Evolutionary conservation across 2,329 filamentous ascomycete genomes (phyloP).

Genomic region (Curvularia lunata): DNA sequence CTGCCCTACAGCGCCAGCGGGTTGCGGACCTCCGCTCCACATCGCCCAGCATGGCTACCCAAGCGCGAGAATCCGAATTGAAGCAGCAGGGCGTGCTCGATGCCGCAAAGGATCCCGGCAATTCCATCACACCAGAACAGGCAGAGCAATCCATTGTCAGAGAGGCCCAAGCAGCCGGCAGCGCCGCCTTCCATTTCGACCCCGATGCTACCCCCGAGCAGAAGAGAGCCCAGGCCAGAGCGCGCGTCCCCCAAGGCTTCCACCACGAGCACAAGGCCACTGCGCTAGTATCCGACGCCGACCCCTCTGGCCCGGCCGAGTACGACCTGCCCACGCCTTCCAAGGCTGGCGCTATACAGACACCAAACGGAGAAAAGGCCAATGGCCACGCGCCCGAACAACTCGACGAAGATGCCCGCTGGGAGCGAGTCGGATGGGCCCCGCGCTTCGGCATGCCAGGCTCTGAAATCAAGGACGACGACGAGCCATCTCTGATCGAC

Average conservation of each 20-base stretch:
- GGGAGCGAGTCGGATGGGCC: slow-evolving; percentile 77
- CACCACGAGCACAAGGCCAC: slow-evolving; percentile 68
- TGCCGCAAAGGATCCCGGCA: slow-evolving; percentile 74
- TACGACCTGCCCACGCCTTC: slow-evolving; percentile 80
- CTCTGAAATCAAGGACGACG: slow-evolving; percentile 60
- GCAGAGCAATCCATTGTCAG: slow-evolving; percentile 76
- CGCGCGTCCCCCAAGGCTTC: slow-evolving; percentile 68
- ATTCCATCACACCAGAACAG: slow-evolving; percentile 69
- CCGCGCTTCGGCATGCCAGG: slow-evolving; percentile 73
- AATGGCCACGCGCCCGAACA: slow-evolving; percentile 61
- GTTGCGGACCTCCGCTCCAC: slow-evolving; percentile 17
- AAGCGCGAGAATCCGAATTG: slow-evolving; percentile 63
- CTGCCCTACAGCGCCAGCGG: slow-evolving; percentile 7
- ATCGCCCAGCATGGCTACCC: slow-evolving; percentile 39
- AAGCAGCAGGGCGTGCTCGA: slow-evolving; percentile 83
- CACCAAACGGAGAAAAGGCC: slow-evolving; percentile 56
- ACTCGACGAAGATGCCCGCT: slow-evolving; percentile 59
- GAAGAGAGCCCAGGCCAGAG: slow-evolving; percentile 79
- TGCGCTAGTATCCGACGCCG: slow-evolving; percentile 78
- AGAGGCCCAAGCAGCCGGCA: slow-evolving; percentile 79
- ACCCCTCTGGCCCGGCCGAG: slow-evolving; percentile 53
- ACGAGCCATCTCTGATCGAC: slow-evolving; percentile 74
- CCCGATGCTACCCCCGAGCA: slow-evolving; percentile 82
- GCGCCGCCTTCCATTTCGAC: slow-evolving; percentile 83
- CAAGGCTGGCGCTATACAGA: slow-evolving; percentile 70